These are phyloP conservation scores for Marsdenia floribunda DNA, from an alignment of 257 asterid species.

Conservation along the genomic window DNA sequence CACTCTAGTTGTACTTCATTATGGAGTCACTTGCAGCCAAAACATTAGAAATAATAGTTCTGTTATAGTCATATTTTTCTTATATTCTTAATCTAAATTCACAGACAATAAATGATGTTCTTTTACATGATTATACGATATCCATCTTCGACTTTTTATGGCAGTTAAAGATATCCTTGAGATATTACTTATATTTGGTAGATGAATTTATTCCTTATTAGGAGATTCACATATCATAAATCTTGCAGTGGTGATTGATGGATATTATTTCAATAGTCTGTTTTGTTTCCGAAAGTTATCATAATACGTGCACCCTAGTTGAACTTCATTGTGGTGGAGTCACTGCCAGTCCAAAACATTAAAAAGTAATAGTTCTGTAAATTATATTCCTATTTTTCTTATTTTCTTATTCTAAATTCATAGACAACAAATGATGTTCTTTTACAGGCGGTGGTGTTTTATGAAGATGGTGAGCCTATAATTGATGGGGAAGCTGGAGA, in stretches of 20 bases:
- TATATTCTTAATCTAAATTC: not conserved
- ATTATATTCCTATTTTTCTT: not conserved
- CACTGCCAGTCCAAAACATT: not conserved
- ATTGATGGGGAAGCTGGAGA: slow-evolving; percentile 98
- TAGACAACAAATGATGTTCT: not conserved
- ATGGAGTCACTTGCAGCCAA: not conserved
- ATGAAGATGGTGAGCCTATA: slow-evolving; percentile 92
- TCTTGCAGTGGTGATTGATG: no score
- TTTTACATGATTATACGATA: slow-evolving; percentile 7
- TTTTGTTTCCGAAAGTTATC: no score
- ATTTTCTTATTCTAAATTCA: not conserved
- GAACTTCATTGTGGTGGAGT: not conserved
- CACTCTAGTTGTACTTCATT: not conserved
- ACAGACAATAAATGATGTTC: not conserved
- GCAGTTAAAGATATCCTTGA: no score
- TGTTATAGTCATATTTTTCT: not conserved
- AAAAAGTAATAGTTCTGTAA: not conserved
- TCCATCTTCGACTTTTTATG: no score
- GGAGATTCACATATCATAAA: no score
- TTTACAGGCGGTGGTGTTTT: slow-evolving; percentile 81
- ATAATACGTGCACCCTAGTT: not conserved
- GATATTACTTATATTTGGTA: no score
- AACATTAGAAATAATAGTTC: not conserved
- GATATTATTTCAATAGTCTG: no score
- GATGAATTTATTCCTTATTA: no score